phyloP scores from a whole-genome alignment of 768 basidiomycete species.

The Mycena sanguinolenta region DNA sequence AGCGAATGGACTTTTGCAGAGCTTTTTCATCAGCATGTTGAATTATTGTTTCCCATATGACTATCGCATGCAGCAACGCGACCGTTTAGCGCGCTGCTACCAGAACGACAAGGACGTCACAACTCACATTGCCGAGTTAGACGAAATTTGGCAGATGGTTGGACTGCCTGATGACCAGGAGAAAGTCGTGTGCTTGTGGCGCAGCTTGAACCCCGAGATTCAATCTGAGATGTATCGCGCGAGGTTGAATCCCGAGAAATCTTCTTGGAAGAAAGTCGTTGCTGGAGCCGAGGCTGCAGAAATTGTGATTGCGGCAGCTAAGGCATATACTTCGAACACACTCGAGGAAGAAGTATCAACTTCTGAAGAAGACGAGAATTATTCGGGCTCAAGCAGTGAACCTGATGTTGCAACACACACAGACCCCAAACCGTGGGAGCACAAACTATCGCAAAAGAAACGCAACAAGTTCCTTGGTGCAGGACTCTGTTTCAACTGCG shows the following conservation, averaged over 20 bases:
- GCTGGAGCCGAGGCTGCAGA: neutral
- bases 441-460: neutral
- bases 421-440: too few species aligned
- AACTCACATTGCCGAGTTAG: neutral
- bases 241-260: neutral
- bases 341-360: too few species aligned
- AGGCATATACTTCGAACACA: too few species aligned
- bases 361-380: too few species aligned
- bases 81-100: neutral
- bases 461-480: neutral
- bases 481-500: neutral
- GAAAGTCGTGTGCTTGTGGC: constrained; percentile 5
- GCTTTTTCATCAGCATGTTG: neutral
- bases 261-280: neutral
- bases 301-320: neutral
- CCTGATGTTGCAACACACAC: too few species aligned
- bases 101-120: neutral
- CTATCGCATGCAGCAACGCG: neutral
- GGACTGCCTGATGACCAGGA: constrained; percentile 1
- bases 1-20: neutral
- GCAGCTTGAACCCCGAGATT: neutral
- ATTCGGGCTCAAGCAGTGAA: too few species aligned
- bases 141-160: neutral
- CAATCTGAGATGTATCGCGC: neutral
- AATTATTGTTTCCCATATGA: neutral